These are phyloP conservation scores for Ogataea saltuana DNA, from an alignment of 805 yeast genomes.

Conservation along the genomic window DNA sequence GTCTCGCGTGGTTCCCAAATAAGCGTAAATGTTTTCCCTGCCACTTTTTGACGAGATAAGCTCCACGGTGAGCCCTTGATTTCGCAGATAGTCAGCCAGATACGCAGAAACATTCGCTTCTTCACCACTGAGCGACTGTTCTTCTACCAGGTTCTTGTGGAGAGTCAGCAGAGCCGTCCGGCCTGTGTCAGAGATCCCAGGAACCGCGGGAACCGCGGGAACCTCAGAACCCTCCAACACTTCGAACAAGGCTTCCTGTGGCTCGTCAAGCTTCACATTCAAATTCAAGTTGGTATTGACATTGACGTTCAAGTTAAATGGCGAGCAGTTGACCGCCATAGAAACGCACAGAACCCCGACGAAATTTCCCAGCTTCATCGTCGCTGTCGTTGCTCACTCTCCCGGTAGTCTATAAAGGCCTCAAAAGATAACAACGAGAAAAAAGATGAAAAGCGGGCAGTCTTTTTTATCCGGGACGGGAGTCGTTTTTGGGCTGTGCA, in stretches of 20 bases:
- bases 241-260: background rate
- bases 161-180: slow-evolving; percentile 27
- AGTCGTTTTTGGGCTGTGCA: background rate
- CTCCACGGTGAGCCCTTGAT: slow-evolving; percentile 55
- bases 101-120: slow-evolving; percentile 42
- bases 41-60: slow-evolving; percentile 36
- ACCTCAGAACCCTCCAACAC: background rate
- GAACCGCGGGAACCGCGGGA: too few relatives aligned
- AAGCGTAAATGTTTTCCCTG: slow-evolving; percentile 59
- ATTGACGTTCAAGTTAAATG: slow-evolving; percentile 13
- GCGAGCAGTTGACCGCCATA: background rate
- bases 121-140: slow-evolving; percentile 37
- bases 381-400: too few relatives aligned
- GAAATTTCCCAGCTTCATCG: background rate
- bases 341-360: background rate
- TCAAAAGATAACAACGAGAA: too few relatives aligned
- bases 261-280: slow-evolving; percentile 5
- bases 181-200: background rate
- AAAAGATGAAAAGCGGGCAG: background rate
- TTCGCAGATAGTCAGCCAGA: slow-evolving; percentile 40
- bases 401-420: too few relatives aligned
- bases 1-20: slow-evolving; percentile 44
- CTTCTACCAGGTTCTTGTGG: slow-evolving; percentile 38
- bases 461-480: background rate
- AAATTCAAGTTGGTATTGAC: slow-evolving; percentile 10